Percentiles rank a stretch among this genome's conserved stretches.
Evolutionary conservation across 352 stramenopile genomes (phyloP).

Genomic region (Salisapilia sapeloensis): DNA sequence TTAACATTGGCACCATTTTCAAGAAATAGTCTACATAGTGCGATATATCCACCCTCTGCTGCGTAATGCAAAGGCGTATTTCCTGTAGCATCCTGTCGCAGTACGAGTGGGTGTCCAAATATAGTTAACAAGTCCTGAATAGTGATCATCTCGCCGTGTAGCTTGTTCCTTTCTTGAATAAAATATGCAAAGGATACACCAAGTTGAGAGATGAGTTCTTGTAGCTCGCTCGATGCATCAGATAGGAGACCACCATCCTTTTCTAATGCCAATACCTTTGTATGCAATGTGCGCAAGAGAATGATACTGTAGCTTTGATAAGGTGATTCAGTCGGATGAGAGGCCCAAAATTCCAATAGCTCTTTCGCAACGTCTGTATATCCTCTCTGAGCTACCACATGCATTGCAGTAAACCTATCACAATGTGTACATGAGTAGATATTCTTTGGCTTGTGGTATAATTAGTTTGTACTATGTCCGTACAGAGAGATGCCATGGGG

Average conservation of each 20-base stretch:
- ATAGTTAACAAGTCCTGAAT: conserved; percentile 49
- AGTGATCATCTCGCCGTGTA: conserved; percentile 28
- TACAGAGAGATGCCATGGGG: conserved; percentile 45
- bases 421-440: too few species aligned
- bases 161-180: conserved; percentile 41
- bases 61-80: conserved; percentile 69
- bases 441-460: too few species aligned
- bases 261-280: conserved; percentile 27
- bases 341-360: conserved; percentile 36
- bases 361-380: conserved; percentile 44
- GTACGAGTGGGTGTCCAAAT: conserved; percentile 47
- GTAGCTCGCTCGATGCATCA: conserved; percentile 35
- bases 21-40: conserved; percentile 40
- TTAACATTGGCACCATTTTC: conserved; percentile 56
- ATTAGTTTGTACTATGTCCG: not conserved
- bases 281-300: conserved; percentile 24
- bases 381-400: conserved; percentile 48
- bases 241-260: conserved; percentile 30
- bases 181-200: conserved; percentile 45
- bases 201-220: conserved; percentile 24
- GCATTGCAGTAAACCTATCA: conserved; percentile 24
- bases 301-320: conserved; percentile 49
- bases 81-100: conserved; percentile 34
- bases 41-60: conserved; percentile 52
- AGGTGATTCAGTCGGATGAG: conserved; percentile 36